A percentile compares a stretch with the other conserved stretches of the same genome.
Evolutionary conservation across 1,139 yeast genomes (phyloP).

Genomic region (Saccharomyces hybrid): DNA sequence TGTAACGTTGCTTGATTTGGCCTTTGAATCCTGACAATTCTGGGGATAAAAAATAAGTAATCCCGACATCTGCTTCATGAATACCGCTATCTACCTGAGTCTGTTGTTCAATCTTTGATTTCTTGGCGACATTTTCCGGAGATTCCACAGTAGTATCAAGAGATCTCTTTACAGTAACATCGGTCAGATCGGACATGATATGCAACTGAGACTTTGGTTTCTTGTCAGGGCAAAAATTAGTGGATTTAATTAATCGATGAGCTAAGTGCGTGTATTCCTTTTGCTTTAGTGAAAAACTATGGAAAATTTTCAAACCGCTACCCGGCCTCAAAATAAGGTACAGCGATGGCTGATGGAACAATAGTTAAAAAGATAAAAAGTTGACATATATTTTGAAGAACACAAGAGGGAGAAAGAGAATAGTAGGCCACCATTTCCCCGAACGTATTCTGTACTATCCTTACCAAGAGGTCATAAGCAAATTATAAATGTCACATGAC

Average conservation of each 20-base stretch:
- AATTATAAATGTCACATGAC: constrained; percentile 3
- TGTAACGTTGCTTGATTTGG: constrained; percentile 73
- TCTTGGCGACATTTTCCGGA: constrained; percentile 6
- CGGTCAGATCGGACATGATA: not conserved
- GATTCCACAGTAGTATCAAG: constrained; percentile 4
- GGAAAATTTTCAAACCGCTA: not conserved
- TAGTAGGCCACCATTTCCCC: not conserved
- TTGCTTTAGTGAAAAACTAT: not conserved
- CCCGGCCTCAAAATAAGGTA: not conserved
- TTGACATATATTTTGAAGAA: too few relatives aligned
- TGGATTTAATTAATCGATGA: not conserved
- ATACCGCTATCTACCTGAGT: constrained; percentile 15
- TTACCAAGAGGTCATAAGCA: not conserved
- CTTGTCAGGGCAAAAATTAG: not conserved
- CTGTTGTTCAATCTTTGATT: constrained; percentile 6
- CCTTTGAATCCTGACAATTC: constrained; percentile 64
- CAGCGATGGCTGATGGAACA: too few relatives aligned
- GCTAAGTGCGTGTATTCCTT: not conserved
- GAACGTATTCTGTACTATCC: not conserved
- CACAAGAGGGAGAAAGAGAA: not conserved
- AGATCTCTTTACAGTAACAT: constrained; percentile 6
- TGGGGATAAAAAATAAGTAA: constrained; percentile 56
- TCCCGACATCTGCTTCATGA: constrained; percentile 73
- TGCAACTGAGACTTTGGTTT: not conserved
- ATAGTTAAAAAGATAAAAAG: not conserved